Base-by-base conservation (phyloP, 805 yeast genomes). In the Brettanomyces anomalus region DNA sequence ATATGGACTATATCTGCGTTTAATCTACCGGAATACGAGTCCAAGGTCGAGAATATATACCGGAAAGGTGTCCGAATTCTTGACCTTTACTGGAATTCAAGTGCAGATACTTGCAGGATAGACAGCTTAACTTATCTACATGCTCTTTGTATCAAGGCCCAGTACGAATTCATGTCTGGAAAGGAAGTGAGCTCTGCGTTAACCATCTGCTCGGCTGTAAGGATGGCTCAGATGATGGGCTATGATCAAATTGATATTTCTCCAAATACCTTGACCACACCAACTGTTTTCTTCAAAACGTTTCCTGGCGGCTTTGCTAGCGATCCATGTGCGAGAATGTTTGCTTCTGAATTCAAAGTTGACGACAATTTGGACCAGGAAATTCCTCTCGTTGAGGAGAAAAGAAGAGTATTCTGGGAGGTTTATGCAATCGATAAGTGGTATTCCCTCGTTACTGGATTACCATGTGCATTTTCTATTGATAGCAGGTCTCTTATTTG, bases 321-420 rank as follows among this genome's bases (percentile, higher is more conserved):
- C 14, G 28, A 26, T 34, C 28, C 38, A 24, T 10, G 37, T 4
- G 5, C 38, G 4, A 30, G 35, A 17, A 21, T 24, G 28, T 37
- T 31, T 32, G 13, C 33, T 10, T 33, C 40, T 26, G 49, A 43
- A 17, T 26, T 39, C 33, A 31, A 47, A 6, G 47, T 48, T 36
- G 55, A 52, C 40, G 61, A 55, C 43, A 43, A 43, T 14, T 38
- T 57, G 10, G 61, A 58, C 42, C 39, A 39, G 1, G 57, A 57
- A 7, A 48, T 58, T 6, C 43, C 58, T 15, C 38, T 55, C 16
- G 45, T 45, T 8, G 66, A 60, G 44, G 65, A 61, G 42, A 46
- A 55, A 16, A 37, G 66, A 28, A 41, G 62, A 13, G 53, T 56
- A n/a, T 51, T 61, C 32, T 61, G 66, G 66, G 56, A 55, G 35